Base-by-base conservation (phyloP, 2,329 filamentous ascomycete genomes). In the Dendryphion nanum region DNA sequence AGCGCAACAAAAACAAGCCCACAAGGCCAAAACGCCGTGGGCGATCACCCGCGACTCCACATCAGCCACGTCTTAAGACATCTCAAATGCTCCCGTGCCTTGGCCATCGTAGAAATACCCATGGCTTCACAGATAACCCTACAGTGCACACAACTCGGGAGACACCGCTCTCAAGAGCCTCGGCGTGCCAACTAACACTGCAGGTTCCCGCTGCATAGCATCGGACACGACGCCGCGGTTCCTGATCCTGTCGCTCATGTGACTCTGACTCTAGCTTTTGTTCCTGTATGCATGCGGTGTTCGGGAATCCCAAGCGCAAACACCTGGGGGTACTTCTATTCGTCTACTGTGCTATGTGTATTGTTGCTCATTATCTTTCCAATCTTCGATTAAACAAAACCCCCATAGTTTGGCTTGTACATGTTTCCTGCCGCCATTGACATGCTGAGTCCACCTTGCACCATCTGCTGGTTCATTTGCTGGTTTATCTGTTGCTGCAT, bases 361-460 rank as follows among this genome's bases (percentile, higher is more conserved):
- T 12, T 30, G 8, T 10, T 10, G 8, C 29, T 30, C 29, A 12
- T 30, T 16, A n/a, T 26, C 7, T 10, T 30, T 12, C 29, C 8
- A 30, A 17, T 16, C 8, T 30, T 30, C 8, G 29, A 7, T 16
- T 10, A 7, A 7, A 16, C 15, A 17, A 8, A 10, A 3, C 3
- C 12, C 26, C 17, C 24, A 16, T 31, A 41, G 15, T 28, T 36
- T 5, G 33, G 33, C 28, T 16, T 18, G 18, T 41, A 37, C 13
- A 12, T 19, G 16, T 41, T 41, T 7, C 38, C 38, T 20, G 38
- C 38, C 13, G 23, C 31, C 8, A 8, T 30, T 16, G 8, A 15
- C 16, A 7, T 15, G 8, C 29, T 15, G 7, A 10, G 8, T 10
- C 23, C 23, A 26, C 23, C 23, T 8, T n/a, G 8, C 8, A 30